Evolutionary conservation across 2,329 filamentous ascomycete genomes (phyloP), one percentile per base, ranked within the genome.

Genomic region (Stemphylium vesicarium): DNA sequence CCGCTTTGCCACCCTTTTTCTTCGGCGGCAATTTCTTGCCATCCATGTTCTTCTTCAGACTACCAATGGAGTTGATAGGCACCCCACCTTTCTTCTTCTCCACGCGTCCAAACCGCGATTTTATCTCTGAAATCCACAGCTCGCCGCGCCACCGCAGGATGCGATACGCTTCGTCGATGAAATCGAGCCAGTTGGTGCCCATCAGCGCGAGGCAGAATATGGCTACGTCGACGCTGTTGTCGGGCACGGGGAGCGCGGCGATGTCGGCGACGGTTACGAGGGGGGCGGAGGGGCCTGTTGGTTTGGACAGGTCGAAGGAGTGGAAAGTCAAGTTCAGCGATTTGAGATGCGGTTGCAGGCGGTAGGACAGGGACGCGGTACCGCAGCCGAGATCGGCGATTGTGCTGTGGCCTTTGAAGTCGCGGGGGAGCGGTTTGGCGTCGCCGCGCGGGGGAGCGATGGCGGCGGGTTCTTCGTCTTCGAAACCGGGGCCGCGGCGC

Each of bases 101-200:
- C 3, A 86, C 82, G 39, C 86, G 83, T 3, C 86, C 88, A 72
- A 99, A 98, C 29, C 95, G 89, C 62, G 87, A 91, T 80, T 98
- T 98, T 78, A 99, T 97, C 79, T 99, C 95, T 42, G 92, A 91
- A 46, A 99, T 85, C 95, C 95, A 99, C 49, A 96, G 87, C 80
- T 99, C 95, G 64, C 95, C 95, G 71, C 95, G 94, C 85, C 92
- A 93, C 71, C 92, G 89, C 58, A 99, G 84, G 46, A 98, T 83
- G 49, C 95, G 88, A 80, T 92, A 96, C 12, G 94, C 94, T 79
- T 99, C 95, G 78, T 98, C 95, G 68, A 99, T 85, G 74, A 99
- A 98, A 66, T 92, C 88, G 48, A 96, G 85, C 94, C 95, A 99
- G 79, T 99, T 99, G 50, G 95, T 99, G 71, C 95, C 95, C 95